Evolutionary conservation across 179 eudicot species (phyloP), one percentile per base, ranked within the genome.

Genomic region (Drosera spatulata): DNA sequence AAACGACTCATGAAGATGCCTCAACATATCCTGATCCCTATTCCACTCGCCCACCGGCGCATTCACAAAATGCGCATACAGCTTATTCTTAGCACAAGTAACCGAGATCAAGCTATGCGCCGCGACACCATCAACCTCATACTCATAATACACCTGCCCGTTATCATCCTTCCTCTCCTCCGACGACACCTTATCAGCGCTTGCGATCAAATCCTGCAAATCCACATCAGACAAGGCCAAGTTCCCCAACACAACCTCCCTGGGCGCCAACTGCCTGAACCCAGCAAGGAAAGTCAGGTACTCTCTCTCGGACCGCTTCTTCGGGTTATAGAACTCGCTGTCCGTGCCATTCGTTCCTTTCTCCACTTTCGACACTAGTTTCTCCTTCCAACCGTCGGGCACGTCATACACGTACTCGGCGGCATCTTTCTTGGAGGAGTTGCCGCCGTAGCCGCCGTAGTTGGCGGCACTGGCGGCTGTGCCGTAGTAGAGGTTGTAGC

Each of bases 311-410:
- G 83, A 10, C 60, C 72, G 83, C 80, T 88, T 91, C 66, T 79
- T 88, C 0, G 97, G 97, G 64, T 91, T 91, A 55, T 75, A 87
- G 60, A 91, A 91, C 53, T 91, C 96, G 61, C 88, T 85, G 58
- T 90, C 96, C 0, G 97, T 90, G 0, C 95, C 97, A 62, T 90
- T 90, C 0, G 97, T 90, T 1, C 93, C 97, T 75, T 90, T 90
- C 62, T 90, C 95, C 0, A 90, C 85, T 49, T 87, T 90, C 0
- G 97, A 87, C 0, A 90, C 95, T 1, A 76, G 67, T 2, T 82
- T 64, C 67, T 87, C 97, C 63, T 90, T 90, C 97, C 97, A 90
- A 4, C 97, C 97, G 0, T 75, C 75, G 0, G 97, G 97, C 3
- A 91, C 88, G n/a, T 91, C 94, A 60, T 91, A 91, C 1, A 69